Evolutionary conservation across 129 eudicot genomes (phyloP).

Genomic region (Daucus carota): DNA sequence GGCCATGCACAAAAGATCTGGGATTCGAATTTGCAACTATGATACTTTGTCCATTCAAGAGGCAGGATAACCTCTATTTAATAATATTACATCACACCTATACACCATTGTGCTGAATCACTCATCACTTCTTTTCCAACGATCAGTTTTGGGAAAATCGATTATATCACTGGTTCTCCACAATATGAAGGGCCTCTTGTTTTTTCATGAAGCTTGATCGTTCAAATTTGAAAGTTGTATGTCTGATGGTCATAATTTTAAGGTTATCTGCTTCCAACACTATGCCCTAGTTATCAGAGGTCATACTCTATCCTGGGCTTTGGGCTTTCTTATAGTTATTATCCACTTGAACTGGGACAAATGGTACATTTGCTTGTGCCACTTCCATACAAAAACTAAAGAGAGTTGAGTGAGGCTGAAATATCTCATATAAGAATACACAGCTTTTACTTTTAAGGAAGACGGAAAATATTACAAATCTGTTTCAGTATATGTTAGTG

Average conservation of each 20-base stretch:
- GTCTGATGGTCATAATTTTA: background rate
- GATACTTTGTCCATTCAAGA: background rate
- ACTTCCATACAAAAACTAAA: background rate
- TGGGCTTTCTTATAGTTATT: background rate
- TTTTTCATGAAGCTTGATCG: background rate
- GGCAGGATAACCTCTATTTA: background rate
- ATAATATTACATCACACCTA: background rate
- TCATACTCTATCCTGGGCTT: background rate
- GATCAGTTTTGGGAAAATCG: background rate
- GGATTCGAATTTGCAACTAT: background rate
- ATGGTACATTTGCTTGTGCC: background rate
- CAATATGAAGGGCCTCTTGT: background rate
- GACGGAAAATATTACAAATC: background rate
- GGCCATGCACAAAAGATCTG: background rate
- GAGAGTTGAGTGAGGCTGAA: background rate
- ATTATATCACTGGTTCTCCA: background rate
- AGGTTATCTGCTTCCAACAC: background rate
- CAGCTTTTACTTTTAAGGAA: background rate
- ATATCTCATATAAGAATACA: background rate
- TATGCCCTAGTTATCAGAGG: background rate
- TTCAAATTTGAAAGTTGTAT: background rate
- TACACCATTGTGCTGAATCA: background rate
- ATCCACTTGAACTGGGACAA: background rate
- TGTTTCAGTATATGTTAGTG: background rate
- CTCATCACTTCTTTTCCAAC: background rate